Conservation (phyloP, 257 asterid genomes). For the Gardenia jasminoides region DNA sequence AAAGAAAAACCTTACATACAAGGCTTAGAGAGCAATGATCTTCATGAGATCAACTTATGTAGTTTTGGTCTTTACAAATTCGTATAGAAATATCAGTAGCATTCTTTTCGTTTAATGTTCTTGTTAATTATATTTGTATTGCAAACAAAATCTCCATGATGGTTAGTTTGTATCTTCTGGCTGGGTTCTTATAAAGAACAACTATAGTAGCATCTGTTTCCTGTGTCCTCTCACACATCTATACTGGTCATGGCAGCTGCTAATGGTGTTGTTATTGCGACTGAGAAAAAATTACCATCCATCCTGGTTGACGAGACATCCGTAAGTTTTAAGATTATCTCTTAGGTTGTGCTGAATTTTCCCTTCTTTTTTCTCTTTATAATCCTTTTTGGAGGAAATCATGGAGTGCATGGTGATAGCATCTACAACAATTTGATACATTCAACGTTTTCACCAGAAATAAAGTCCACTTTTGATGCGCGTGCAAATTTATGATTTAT, state of each 20-base stretch:
- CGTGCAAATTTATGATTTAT: not conserved
- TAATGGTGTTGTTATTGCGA: slow-evolving; percentile 98
- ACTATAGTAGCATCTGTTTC: not conserved
- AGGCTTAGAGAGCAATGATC: not conserved
- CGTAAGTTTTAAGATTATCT: slow-evolving; percentile 44
- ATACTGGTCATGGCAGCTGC: slow-evolving; percentile 64
- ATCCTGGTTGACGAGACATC: slow-evolving; percentile 97
- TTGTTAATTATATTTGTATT: not conserved
- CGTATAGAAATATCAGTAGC: not conserved
- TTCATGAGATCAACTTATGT: not conserved
- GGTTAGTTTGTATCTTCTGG: not conserved
- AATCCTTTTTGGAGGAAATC: not conserved
- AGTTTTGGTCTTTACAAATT: not conserved
- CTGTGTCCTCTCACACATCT: not conserved
- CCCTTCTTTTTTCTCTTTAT: not conserved
- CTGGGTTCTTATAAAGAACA: not conserved
- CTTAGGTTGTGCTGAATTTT: not conserved
- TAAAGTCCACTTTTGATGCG: not conserved
- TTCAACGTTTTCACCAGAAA: not conserved
- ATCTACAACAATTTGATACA: not conserved
- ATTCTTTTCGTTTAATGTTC: not conserved
- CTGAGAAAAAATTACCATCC: slow-evolving; percentile 96
- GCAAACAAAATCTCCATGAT: not conserved
- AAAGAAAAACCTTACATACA: not conserved
- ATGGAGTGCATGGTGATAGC: not conserved